phyloP scores from a whole-genome alignment of 2,329 filamentous ascomycete genomes.

The Magnaporthiopsis poae region DNA sequence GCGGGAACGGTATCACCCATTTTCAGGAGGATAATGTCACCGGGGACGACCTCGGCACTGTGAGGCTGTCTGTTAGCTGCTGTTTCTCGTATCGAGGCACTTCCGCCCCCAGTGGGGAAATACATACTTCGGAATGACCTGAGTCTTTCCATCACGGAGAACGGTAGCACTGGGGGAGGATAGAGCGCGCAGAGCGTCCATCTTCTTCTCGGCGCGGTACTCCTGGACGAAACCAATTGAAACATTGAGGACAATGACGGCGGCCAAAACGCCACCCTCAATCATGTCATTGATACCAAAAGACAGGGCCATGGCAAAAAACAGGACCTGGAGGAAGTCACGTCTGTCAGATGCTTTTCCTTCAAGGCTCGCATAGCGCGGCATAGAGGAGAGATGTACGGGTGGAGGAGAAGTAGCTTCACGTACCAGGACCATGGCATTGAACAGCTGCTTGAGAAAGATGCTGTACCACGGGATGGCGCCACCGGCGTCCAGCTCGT shows the following conservation, averaged over 20 bases:
- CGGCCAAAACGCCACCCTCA: slow-evolving; percentile 25
- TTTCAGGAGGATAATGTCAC: slow-evolving; percentile 57
- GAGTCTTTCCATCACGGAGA: slow-evolving; percentile 47
- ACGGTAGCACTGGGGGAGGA: slow-evolving; percentile 55
- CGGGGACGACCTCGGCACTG: slow-evolving; percentile 57
- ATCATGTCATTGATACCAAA: slow-evolving; percentile 49
- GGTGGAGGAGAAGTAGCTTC: not conserved
- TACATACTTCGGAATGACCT: slow-evolving; percentile 48
- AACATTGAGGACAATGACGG: slow-evolving; percentile 50
- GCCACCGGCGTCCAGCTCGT: slow-evolving; percentile 60
- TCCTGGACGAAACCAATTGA: slow-evolving; percentile 58
- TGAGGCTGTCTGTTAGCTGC: not conserved
- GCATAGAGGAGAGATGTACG: slow-evolving; percentile 13
- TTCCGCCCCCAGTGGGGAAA: slow-evolving; percentile 4
- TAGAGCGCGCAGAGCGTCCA: slow-evolving; percentile 52
- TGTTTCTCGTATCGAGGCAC: not conserved
- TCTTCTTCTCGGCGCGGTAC: slow-evolving; percentile 55
- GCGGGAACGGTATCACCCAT: slow-evolving; percentile 68
- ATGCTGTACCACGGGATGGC: slow-evolving; percentile 64
- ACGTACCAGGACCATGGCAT: slow-evolving; percentile 65
- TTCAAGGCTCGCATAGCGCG: not conserved
- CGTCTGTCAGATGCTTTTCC: not conserved
- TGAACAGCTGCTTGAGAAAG: slow-evolving; percentile 60
- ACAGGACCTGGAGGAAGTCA: slow-evolving; percentile 50
- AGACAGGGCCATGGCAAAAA: slow-evolving; percentile 65